A percentile compares a stretch with the other conserved stretches of the same genome.
Conservation (phyloP, 441 rosid species). For the Pelargonium citronellum region DNA sequence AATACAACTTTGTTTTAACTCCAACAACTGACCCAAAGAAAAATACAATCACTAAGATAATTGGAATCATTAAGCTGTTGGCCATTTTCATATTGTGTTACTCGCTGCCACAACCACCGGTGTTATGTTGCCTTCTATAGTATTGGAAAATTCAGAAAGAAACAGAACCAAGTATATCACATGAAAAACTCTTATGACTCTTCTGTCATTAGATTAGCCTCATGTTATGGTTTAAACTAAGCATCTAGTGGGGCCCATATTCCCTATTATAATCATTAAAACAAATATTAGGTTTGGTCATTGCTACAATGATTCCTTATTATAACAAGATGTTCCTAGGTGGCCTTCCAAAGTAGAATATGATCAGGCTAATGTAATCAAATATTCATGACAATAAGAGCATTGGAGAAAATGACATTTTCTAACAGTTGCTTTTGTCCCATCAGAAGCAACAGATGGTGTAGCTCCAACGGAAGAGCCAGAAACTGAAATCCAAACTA, state of each 20-base stretch:
- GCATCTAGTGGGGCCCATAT: constrained; percentile 5
- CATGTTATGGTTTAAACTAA: constrained; percentile 8
- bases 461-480: constrained; percentile 21
- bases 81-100: constrained; percentile 20
- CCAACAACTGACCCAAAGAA: constrained; percentile 34
- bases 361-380: not conserved
- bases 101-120: not conserved
- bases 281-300: constrained; percentile 9
- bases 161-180: constrained; percentile 21
- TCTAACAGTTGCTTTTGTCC: constrained; percentile 16
- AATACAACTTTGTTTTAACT: constrained; percentile 22
- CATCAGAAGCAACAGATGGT: constrained; percentile 1
- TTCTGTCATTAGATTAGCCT: too few relatives aligned
- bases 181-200: not conserved
- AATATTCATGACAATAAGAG: constrained; percentile 4
- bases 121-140: constrained; percentile 12
- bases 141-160: constrained; percentile 9
- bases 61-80: constrained; percentile 14
- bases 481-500: not conserved
- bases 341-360: not conserved
- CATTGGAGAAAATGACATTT: not conserved
- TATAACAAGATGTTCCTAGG: not conserved
- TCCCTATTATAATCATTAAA: not conserved
- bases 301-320: constrained; percentile 6
- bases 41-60: constrained; percentile 21